phyloP scores from a whole-genome alignment of 345 rosid genomes.

The Eucalyptus lansdowneana region DNA sequence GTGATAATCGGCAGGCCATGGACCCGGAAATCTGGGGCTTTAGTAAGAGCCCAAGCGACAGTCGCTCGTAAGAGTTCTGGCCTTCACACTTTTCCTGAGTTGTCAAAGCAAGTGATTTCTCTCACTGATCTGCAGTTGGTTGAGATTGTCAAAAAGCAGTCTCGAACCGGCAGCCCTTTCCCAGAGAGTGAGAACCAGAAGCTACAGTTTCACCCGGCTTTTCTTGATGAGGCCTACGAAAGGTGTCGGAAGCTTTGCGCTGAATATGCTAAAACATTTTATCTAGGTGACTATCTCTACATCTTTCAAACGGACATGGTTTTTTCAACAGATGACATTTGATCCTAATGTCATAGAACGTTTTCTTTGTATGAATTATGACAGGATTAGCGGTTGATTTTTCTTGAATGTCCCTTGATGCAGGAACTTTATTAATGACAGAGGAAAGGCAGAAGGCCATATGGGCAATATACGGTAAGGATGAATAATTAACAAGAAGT shows the following conservation, averaged over 20 bases:
- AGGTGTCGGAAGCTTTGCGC: slow-evolving; percentile 35
- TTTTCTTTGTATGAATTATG: background rate
- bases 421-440: slow-evolving; percentile 58
- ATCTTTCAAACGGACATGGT: background rate
- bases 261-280: slow-evolving; percentile 57
- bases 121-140: slow-evolving; percentile 12
- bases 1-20: background rate
- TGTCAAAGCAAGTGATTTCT: slow-evolving; percentile 15
- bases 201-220: slow-evolving; percentile 19
- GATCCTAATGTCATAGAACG: background rate
- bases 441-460: slow-evolving; percentile 47
- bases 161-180: background rate
- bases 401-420: background rate
- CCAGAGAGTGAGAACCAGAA: background rate
- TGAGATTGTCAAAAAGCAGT: slow-evolving; percentile 29
- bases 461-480: slow-evolving; percentile 60
- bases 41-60: slow-evolving; percentile 8
- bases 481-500: background rate
- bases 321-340: background rate
- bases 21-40: background rate
- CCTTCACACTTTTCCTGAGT: background rate
- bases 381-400: background rate
- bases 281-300: slow-evolving; percentile 20
- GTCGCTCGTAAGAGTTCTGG: slow-evolving; percentile 5
- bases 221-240: slow-evolving; percentile 39